Conservation (phyloP, 2,329 filamentous ascomycete species). For the Aspergillus sp. region DNA sequence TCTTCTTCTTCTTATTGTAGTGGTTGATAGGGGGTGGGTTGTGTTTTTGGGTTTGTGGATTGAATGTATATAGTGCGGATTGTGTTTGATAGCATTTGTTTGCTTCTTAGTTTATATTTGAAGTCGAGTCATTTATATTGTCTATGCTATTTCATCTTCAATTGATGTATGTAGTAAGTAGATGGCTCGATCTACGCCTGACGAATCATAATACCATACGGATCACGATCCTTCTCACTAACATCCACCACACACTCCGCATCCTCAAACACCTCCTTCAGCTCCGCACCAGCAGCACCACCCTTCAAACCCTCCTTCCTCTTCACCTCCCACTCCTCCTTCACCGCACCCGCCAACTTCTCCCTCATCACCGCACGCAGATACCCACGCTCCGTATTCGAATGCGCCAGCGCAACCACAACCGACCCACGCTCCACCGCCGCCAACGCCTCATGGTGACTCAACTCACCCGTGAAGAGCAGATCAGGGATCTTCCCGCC, state of each 20-base stretch:
- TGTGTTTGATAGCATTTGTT: not conserved
- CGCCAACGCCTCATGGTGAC: slow-evolving; percentile 85
- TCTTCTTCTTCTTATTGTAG: too few species aligned
- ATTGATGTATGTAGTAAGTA: not conserved
- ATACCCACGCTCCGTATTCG: slow-evolving; percentile 87
- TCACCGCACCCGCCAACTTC: slow-evolving; percentile 63
- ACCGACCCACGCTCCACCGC: slow-evolving; percentile 81
- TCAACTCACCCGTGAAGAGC: slow-evolving; percentile 88
- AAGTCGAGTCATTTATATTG: not conserved
- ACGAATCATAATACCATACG: slow-evolving; percentile 71
- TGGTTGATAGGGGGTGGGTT: too few species aligned
- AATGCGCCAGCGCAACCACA: slow-evolving; percentile 86
- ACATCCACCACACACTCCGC: slow-evolving; percentile 66
- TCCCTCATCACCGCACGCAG: slow-evolving; percentile 69
- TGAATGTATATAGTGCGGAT: too few species aligned
- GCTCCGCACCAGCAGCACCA: slow-evolving; percentile 31
- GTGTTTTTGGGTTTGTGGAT: too few species aligned
- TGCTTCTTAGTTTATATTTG: not conserved
- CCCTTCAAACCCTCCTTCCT: slow-evolving; percentile 44
- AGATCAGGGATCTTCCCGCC: slow-evolving; percentile 63
- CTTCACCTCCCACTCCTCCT: slow-evolving; percentile 55
- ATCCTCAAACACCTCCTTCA: slow-evolving; percentile 54
- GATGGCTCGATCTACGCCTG: slow-evolving; percentile 5
- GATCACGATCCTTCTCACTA: slow-evolving; percentile 81
- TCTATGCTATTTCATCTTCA: not conserved